Base-by-base conservation (phyloP, 192 early-diverging fungal genomes). In the Entophlyctis helioformis region DNA sequence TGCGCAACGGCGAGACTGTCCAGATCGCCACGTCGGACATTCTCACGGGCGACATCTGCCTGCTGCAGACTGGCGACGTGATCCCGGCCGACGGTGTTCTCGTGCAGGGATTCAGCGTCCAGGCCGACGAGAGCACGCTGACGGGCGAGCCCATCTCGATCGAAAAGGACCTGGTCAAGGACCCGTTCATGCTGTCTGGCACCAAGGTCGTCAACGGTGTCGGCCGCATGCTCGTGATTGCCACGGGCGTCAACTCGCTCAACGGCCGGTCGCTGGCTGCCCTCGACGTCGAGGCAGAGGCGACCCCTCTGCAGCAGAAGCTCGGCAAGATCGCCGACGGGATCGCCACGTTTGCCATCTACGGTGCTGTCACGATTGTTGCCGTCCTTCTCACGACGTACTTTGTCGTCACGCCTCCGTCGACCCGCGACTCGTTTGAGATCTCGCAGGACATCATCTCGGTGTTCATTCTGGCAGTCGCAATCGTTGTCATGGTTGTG, bases 401-500 rank as follows among this genome's bases (percentile, higher is more conserved):
- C 62, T 81, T 86, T 51, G 73, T 87, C 38, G 42, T 45, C 46
- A 56, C 44, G 36, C 9, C 39, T 19, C 16, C 8, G 10, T 28
- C 39, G 16, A n/a, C 35, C n/a, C 32, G 24, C 47, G 36, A 21
- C 5, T 20, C 39, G 9, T 16, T 19, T 28, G 18, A 35, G 31
- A 52, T 46, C 34, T 45, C 19, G 29, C 4, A 11, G n/a, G n/a
- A n/a, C n/a, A n/a, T 67, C 37, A 39, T 68, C 42, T 50, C 48
- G 51, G 84, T 98, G 39, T 43, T 96, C 35, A 93, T 97, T 59
- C 78, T 87, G 2, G 84, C 89, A 15, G 80, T 99, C 20, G 94
- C 96, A 21, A 67, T 99, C 4, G 72, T 99, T 9, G 96, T 99
- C 15, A 94, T 99, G 5, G 96, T 94, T 22, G 87, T 99, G 1